These are phyloP conservation scores for Coniferiporia weirii DNA, from an alignment of 1,284 basidiomycete genomes.

Conservation along the genomic window DNA sequence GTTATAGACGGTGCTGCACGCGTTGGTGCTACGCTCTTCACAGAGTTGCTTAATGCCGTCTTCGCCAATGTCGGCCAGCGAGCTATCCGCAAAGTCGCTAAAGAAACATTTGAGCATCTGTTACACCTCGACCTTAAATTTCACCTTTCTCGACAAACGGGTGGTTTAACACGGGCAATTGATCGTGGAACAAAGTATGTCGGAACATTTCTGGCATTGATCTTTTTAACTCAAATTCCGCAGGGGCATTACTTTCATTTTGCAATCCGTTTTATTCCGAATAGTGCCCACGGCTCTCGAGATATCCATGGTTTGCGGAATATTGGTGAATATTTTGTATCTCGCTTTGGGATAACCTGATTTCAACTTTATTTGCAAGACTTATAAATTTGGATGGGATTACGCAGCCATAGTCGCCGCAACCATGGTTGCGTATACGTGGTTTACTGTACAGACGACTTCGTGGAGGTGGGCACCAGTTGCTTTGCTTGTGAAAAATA, in stretches of 20 bases:
- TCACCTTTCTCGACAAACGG: slow-evolving; percentile 91
- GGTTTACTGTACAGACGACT: slow-evolving; percentile 96
- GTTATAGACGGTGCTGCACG: slow-evolving; percentile 82
- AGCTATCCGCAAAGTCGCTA: slow-evolving; percentile 90
- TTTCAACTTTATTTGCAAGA: slow-evolving; percentile 42
- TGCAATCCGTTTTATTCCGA: slow-evolving; percentile 92
- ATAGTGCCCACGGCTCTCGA: slow-evolving; percentile 95
- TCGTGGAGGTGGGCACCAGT: slow-evolving; percentile 72
- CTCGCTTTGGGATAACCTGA: slow-evolving; percentile 11
- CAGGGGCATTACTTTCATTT: slow-evolving; percentile 94
- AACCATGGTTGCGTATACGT: slow-evolving; percentile 90
- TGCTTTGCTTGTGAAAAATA: background rate
- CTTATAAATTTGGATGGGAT: slow-evolving; percentile 95
- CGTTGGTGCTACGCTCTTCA: slow-evolving; percentile 85
- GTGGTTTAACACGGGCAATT: slow-evolving; percentile 93
- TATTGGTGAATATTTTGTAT: slow-evolving; percentile 55
- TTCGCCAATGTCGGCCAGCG: slow-evolving; percentile 96
- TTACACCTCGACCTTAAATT: slow-evolving; percentile 90
- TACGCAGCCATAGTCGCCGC: slow-evolving; percentile 88
- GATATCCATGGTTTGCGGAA: slow-evolving; percentile 95
- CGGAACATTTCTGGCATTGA: slow-evolving; percentile 10
- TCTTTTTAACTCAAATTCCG: background rate
- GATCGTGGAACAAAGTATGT: slow-evolving; percentile 93
- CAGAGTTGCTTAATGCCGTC: slow-evolving; percentile 91
- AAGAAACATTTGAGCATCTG: slow-evolving; percentile 91